These are phyloP conservation scores for Dendrobium nobile DNA, from an alignment of 106 monocot genomes.

Conservation along the genomic window DNA sequence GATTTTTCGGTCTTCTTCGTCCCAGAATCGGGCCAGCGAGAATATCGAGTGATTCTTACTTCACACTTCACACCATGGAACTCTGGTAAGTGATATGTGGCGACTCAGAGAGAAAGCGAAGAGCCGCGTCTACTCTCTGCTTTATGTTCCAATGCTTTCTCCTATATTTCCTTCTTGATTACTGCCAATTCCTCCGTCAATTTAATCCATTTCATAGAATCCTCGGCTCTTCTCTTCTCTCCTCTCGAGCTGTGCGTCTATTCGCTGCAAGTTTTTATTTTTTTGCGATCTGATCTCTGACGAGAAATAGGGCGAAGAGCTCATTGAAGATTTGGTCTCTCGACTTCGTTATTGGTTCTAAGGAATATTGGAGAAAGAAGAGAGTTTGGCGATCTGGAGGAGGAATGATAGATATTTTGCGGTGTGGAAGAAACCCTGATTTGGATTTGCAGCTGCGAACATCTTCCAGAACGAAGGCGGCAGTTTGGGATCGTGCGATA, in stretches of 20 bases:
- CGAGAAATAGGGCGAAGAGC: not conserved
- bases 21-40: no score
- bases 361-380: constrained; percentile 1
- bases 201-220: not conserved
- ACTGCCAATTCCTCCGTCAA: not conserved
- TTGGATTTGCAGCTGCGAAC: not conserved
- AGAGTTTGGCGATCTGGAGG: not conserved
- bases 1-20: no score
- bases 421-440: not conserved
- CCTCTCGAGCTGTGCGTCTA: not conserved
- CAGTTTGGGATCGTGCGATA: constrained; percentile 4
- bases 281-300: not conserved
- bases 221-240: not conserved
- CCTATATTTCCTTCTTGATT: not conserved
- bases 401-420: not conserved
- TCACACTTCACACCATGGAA: not conserved
- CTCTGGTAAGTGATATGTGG: not conserved
- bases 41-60: not conserved
- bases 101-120: not conserved
- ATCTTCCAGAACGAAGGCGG: not conserved
- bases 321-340: not conserved
- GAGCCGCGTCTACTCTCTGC: not conserved
- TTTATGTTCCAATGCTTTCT: not conserved
- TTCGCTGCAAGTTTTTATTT: not conserved
- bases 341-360: not conserved